Base-by-base conservation (phyloP, 1,139 yeast species). In the Yamadazyma conglobata region DNA sequence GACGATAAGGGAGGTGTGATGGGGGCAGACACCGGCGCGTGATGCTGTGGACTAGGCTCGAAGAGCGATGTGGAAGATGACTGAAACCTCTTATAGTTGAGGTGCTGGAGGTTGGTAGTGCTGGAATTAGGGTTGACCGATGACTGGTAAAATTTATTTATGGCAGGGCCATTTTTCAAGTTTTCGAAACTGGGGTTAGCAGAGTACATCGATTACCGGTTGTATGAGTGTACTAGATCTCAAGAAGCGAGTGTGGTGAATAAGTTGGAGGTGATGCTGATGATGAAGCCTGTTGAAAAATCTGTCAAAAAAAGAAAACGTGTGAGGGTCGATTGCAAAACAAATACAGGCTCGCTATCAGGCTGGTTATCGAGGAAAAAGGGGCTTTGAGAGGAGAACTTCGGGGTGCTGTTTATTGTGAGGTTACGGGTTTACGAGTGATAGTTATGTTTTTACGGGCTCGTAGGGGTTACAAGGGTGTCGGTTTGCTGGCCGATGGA, bases 1-100 rank as follows among this genome's bases (percentile, higher is more conserved):
- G 47, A 53, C 9, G 70, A 60, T 5, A 55, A 37, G 4, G 70
- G 70, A 4, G 70, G 70, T 2, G 71, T 60, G 25, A 59, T 44
- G 3, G 68, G 67, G 17, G 42, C 24, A 24, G 41, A 41, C n/a
- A 25, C n/a, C 13, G 25, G 25, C 7, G 15, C 10, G 35, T 38
- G 45, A 17, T 28, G 40, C 19, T 31, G 33, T 4, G 47, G 47
- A 10, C 22, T 24, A 11, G 47, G 45, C 14, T 38, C 39, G 11
- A 29, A 30, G 11, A 39, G 27, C 10, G 31, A 22, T 15, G 31
- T 22, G 10, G 22, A 11, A 10, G 25, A 17, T 3, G 24, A 19
- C n/a, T 24, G 25, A 12, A 28, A 18, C 12, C 21, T 22, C n/a
- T 32, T 39, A 12, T 15, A 39, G 14, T 39, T 34, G 15, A 52